Conservation (phyloP, 805 yeast species). For the Saccharomycopsis fermentans region DNA sequence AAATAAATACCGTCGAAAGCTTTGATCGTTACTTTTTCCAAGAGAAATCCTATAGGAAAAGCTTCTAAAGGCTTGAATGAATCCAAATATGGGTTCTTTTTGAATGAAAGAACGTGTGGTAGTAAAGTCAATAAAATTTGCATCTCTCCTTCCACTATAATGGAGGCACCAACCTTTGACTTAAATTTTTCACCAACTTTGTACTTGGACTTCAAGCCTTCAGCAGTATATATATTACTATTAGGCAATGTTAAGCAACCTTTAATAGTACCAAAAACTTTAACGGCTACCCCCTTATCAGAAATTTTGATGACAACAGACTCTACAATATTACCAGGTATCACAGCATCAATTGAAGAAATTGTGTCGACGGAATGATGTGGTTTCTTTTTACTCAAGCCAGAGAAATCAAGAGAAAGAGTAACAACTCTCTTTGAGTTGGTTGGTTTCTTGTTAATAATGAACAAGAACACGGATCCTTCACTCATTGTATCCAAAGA, state of each 20-base stretch:
- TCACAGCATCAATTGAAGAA: constrained; percentile 66
- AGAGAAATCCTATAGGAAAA: constrained; percentile 67
- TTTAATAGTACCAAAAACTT: constrained; percentile 63
- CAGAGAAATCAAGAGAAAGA: constrained; percentile 37
- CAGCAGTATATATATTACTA: constrained; percentile 35
- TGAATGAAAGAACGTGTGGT: constrained; percentile 40
- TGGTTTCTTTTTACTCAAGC: constrained; percentile 26
- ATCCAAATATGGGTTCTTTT: constrained; percentile 18
- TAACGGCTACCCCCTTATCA: constrained; percentile 57
- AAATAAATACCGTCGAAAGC: constrained; percentile 51
- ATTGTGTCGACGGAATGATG: constrained; percentile 42
- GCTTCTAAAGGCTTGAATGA: constrained; percentile 42
- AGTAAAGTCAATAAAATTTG: constrained; percentile 55
- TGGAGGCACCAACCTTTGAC: constrained; percentile 60
- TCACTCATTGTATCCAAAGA: constrained; percentile 30
- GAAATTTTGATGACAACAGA: constrained; percentile 54
- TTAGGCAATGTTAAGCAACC: constrained; percentile 67
- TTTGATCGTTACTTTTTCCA: constrained; percentile 48
- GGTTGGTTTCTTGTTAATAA: constrained; percentile 37
- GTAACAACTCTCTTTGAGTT: constrained; percentile 29
- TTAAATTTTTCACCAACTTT: constrained; percentile 58
- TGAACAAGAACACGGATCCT: constrained; percentile 65
- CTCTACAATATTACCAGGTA: constrained; percentile 79
- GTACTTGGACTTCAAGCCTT: constrained; percentile 47
- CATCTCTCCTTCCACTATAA: constrained; percentile 42